Percentiles rank a stretch among this genome's conserved stretches.
Conservation (phyloP, 352 stramenopile genomes). For the Globisporangium orthogonon region DNA sequence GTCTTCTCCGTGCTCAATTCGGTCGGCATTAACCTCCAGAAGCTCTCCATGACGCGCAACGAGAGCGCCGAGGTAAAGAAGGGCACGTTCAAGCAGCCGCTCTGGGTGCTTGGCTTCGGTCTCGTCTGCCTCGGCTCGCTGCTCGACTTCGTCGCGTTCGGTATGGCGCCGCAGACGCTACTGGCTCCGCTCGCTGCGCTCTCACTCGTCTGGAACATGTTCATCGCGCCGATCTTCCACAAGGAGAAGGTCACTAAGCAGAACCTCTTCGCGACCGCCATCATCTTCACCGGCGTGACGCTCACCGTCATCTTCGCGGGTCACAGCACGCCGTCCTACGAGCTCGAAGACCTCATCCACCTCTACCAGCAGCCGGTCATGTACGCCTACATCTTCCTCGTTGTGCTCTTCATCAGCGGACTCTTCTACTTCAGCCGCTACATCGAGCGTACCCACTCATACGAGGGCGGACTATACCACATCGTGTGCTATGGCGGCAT, state of each 20-base stretch:
- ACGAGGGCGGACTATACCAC: slow-evolving; percentile 63
- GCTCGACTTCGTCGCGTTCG: slow-evolving; percentile 89
- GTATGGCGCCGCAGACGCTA: slow-evolving; percentile 87
- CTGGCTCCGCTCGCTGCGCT: slow-evolving; percentile 85
- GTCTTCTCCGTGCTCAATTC: slow-evolving; percentile 87
- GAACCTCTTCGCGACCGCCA: slow-evolving; percentile 77
- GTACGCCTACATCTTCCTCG: slow-evolving; percentile 77
- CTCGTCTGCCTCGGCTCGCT: slow-evolving; percentile 81
- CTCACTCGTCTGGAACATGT: slow-evolving; percentile 90
- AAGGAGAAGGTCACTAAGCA: slow-evolving; percentile 81
- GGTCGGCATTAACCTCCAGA: slow-evolving; percentile 90
- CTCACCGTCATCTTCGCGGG: slow-evolving; percentile 87
- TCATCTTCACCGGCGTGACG: slow-evolving; percentile 88
- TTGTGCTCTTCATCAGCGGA: slow-evolving; percentile 54
- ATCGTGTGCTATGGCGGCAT: slow-evolving; percentile 87
- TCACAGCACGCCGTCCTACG: slow-evolving; percentile 81
- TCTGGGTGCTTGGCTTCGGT: slow-evolving; percentile 86
- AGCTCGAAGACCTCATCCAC: slow-evolving; percentile 77
- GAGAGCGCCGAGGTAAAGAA: slow-evolving; percentile 59
- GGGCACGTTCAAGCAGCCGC: slow-evolving; percentile 74
- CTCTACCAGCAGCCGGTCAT: slow-evolving; percentile 79
- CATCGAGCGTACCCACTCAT: slow-evolving; percentile 69
- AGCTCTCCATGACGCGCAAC: slow-evolving; percentile 83
- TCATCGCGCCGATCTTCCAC: slow-evolving; percentile 88
- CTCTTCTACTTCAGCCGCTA: slow-evolving; percentile 62